These are phyloP conservation scores for Dothideomycetes sp. DNA, from an alignment of 2,329 filamentous ascomycete genomes.

Conservation along the genomic window DNA sequence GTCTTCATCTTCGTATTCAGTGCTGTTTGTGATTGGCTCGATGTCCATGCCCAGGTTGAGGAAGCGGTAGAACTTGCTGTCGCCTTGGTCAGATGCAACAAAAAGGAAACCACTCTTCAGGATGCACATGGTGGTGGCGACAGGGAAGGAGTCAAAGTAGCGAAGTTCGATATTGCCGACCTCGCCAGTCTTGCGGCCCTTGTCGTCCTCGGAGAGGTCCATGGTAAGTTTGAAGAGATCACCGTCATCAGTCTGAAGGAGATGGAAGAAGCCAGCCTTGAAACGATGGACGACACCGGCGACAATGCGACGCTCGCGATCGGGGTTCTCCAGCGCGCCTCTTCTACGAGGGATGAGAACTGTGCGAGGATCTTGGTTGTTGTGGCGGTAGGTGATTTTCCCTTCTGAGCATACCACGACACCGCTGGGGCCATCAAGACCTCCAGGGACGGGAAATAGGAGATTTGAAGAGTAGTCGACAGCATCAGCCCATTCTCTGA, in stretches of 20 bases:
- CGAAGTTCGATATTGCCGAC: constrained; percentile 82
- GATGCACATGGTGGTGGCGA: constrained; percentile 80
- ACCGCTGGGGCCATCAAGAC: constrained; percentile 84
- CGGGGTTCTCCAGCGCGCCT: constrained; percentile 83
- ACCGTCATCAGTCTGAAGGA: constrained; percentile 93
- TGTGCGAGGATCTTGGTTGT: constrained; percentile 80
- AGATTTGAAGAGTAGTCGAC: constrained; percentile 84
- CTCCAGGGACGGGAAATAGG: constrained; percentile 90
- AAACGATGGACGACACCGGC: constrained; percentile 96
- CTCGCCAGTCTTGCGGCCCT: constrained; percentile 67
- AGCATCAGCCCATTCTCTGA: constrained; percentile 89
- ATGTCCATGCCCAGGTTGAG: constrained; percentile 93
- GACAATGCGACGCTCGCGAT: constrained; percentile 76
- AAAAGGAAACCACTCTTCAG: constrained; percentile 94
- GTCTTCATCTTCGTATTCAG: constrained; percentile 61
- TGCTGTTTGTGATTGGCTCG: constrained; percentile 75
- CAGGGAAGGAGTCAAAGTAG: constrained; percentile 92
- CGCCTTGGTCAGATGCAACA: constrained; percentile 82
- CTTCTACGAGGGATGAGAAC: constrained; percentile 79
- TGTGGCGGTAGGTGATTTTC: constrained; percentile 93
- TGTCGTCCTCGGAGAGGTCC: constrained; percentile 74
- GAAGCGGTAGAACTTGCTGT: constrained; percentile 93
- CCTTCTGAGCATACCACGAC: constrained; percentile 92
- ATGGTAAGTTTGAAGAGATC: constrained; percentile 95
- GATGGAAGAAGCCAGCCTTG: constrained; percentile 89